Percentiles rank a stretch among this genome's conserved stretches.
phyloP scores from a whole-genome alignment of 805 yeast genomes.

The Saccharomycopsis lassenensis region DNA sequence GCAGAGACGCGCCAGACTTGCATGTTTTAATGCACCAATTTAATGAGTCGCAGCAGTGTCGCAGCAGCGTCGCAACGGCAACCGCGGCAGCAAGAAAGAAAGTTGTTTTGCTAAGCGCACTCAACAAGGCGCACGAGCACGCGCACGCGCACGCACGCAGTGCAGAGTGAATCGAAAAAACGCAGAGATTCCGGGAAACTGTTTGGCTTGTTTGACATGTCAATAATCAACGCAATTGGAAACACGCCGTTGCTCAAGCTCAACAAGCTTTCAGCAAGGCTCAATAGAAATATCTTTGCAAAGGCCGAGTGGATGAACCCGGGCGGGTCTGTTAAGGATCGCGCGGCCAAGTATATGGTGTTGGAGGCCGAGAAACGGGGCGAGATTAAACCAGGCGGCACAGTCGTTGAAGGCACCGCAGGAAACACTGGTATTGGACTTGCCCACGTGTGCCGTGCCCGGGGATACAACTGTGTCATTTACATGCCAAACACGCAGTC shows the following conservation, averaged over 20 bases:
- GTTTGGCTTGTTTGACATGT: too few relatives aligned
- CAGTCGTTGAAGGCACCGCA: slow-evolving; percentile 88
- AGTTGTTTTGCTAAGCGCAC: too few relatives aligned
- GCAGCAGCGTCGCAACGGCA: too few relatives aligned
- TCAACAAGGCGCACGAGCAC: too few relatives aligned
- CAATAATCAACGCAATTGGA: slow-evolving; percentile 78
- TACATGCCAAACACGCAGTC: slow-evolving; percentile 91
- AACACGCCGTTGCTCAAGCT: slow-evolving; percentile 76
- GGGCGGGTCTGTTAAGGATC: slow-evolving; percentile 85
- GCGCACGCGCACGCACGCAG: too few relatives aligned
- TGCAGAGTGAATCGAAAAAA: too few relatives aligned
- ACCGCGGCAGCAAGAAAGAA: too few relatives aligned
- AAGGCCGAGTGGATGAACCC: slow-evolving; percentile 93
- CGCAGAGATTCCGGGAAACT: too few relatives aligned
- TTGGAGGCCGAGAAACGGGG: slow-evolving; percentile 70
- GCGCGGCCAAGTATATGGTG: slow-evolving; percentile 73
- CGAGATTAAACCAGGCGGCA: slow-evolving; percentile 61
- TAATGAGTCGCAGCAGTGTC: too few relatives aligned
- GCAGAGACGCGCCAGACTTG: too few relatives aligned
- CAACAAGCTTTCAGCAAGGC: slow-evolving; percentile 40
- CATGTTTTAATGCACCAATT: too few relatives aligned
- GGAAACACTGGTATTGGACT: slow-evolving; percentile 94
- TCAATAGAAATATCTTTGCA: slow-evolving; percentile 70
- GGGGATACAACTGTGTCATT: slow-evolving; percentile 75
- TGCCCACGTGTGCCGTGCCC: slow-evolving; percentile 70